Base-by-base conservation (phyloP, 1,284 basidiomycete genomes). In the Heterobasidion irregulare region DNA sequence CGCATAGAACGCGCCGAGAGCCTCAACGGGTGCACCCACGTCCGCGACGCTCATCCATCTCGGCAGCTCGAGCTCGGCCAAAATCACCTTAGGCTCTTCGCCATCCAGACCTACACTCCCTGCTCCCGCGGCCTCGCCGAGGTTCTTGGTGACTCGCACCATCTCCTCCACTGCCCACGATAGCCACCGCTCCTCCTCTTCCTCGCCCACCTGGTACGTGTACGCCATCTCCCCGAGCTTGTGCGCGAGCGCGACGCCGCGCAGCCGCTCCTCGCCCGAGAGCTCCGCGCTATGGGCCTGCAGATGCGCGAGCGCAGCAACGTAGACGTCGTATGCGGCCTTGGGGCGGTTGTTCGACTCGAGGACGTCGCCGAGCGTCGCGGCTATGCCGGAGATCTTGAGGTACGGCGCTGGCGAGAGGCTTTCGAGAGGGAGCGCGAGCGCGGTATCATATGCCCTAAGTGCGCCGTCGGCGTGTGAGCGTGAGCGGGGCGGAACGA, bases 361-460 rank as follows among this genome's bases (percentile, higher is more conserved):
- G 13, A 84, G 70, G 0, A 85, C 77, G 48, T 81, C 80, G 2
- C 80, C 84, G 47, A 89, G 73, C 6, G 76, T 70, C 18, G 86
- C 75, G 1, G 80, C 83, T n/a, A 91, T 80, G 1, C 88, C 88
- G 0, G 85, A 82, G 2, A 82, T 70, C 66, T 88, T 90, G 57
- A 89, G 74, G 57, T 83, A 77, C 0, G 85, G 80, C 9, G 81
- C 71, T 0, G 73, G 58, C 1, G 73, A 71, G 60, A 88, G 77
- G 5, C 63, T 61, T 2, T 76, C 72, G 33, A 78, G 62, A 0
- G 83, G 76, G 6, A 86, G 72, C 0, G 63, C 61, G 54, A 76
- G 71, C 0, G 83, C 77, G 0, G 75, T 82, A 33, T 82, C 70
- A 72, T 78, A 85, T 52, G 88, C 88, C 46, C 87, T 90, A 58